These are phyloP conservation scores for Bacidia rubella DNA, from an alignment of 495 filamentous ascomycete species.

Conservation along the genomic window DNA sequence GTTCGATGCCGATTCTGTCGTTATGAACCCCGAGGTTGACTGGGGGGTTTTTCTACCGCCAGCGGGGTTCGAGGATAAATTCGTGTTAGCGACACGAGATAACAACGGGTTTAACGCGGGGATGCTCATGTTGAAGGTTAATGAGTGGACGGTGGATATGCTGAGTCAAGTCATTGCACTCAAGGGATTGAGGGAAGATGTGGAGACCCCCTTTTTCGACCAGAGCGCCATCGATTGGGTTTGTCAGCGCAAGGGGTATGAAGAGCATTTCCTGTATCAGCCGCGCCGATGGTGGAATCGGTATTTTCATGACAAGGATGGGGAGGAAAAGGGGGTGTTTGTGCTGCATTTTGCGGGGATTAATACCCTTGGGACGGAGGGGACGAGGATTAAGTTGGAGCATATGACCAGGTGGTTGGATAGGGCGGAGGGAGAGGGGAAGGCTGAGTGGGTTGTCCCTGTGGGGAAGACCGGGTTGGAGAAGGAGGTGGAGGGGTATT, in stretches of 20 bases:
- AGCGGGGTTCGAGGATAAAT: constrained; percentile 26
- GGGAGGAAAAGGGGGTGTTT: constrained; percentile 4
- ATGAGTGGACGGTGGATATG: constrained; percentile 34
- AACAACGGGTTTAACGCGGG: constrained; percentile 44
- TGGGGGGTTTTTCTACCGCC: constrained; percentile 40
- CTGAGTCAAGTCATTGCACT: constrained; percentile 33
- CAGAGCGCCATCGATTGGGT: constrained; percentile 7
- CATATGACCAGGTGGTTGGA: not conserved
- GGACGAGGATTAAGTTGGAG: not conserved
- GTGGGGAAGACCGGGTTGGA: constrained; percentile 2
- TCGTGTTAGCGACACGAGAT: constrained; percentile 36
- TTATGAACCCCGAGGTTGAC: constrained; percentile 33
- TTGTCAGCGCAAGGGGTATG: not conserved
- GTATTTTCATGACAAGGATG: constrained; percentile 1
- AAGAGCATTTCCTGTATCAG: constrained; percentile 10
- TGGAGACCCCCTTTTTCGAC: constrained; percentile 12
- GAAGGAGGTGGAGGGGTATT: constrained; percentile 5
- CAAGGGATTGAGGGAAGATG: constrained; percentile 29
- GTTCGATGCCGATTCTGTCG: constrained; percentile 28
- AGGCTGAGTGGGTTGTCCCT: not conserved
- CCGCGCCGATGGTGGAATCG: constrained; percentile 8
- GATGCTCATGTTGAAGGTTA: constrained; percentile 34
- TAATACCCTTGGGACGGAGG: not conserved
- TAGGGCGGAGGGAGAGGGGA: not conserved
- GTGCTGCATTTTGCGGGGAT: constrained; percentile 7